Evolutionary conservation across 1,284 basidiomycete genomes (phyloP).

Genomic region (Leccinum griseonigrum): DNA sequence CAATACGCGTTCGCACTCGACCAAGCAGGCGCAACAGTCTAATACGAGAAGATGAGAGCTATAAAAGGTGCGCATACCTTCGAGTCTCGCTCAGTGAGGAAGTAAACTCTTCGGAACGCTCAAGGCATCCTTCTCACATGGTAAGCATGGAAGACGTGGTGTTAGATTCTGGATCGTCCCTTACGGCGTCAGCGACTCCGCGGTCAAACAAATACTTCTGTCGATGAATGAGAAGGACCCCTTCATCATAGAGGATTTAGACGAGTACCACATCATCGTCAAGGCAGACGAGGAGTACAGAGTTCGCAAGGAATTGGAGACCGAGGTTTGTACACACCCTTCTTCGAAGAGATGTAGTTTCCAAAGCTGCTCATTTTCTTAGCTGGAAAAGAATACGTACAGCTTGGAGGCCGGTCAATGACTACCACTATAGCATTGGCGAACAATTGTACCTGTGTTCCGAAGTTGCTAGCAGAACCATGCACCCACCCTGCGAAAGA

Average conservation of each 20-base stretch:
- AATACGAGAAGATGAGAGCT: constrained; percentile 48
- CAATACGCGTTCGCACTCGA: background rate
- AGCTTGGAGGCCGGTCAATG: constrained; percentile 35
- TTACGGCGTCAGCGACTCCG: constrained; percentile 63
- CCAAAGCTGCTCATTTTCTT: background rate
- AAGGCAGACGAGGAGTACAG: constrained; percentile 78
- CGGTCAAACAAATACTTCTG: constrained; percentile 87
- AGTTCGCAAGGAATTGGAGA: constrained; percentile 69
- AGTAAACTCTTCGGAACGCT: background rate
- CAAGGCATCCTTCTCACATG: constrained; percentile 73
- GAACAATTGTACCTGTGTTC: background rate
- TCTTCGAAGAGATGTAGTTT: background rate
- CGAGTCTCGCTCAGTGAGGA: constrained; percentile 3
- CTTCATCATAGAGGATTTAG: constrained; percentile 87
- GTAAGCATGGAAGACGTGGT: constrained; percentile 38
- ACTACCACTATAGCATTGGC: background rate
- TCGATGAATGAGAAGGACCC: constrained; percentile 75
- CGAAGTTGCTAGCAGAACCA: background rate
- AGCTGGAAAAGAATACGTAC: constrained; percentile 43
- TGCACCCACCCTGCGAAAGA: background rate
- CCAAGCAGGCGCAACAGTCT: background rate
- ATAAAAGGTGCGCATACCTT: constrained; percentile 51
- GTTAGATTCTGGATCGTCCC: background rate
- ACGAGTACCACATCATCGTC: constrained; percentile 82
- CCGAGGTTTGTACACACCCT: constrained; percentile 51